Base-by-base conservation (phyloP, 148 eudicot species). In the Chenopodium album region DNA sequence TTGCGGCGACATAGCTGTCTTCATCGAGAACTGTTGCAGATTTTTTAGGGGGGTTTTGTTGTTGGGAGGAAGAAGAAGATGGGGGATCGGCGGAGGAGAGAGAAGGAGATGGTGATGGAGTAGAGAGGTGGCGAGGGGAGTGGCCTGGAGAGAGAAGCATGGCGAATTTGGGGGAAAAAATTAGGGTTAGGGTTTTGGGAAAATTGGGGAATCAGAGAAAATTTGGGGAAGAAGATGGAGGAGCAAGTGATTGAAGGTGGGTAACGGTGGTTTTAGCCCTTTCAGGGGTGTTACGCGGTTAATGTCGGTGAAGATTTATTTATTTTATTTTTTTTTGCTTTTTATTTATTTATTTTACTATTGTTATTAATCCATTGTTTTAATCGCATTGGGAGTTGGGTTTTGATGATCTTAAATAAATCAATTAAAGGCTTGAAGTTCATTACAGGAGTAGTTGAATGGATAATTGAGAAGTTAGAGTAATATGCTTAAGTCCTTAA, bases 121-220 rank as follows among this genome's bases (percentile, higher is more conserved):
- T 85, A 8, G 98, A 89, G 82, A 95, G 87, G 77, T 91, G 92
- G 82, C 97, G 97, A 4, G 98, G 98, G 0, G 98, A 95, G 80
- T 91, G 86, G 65, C 98, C 98, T 0, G 98, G 98, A 9, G 98
- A 93, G 31, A 88, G 85, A 86, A 95, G 90, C 97, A 95, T 95
- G 17, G 12, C 9, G 80, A 68, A 6, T 66, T 50, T 54, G 34
- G 70, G 28, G 3, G 75, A 54, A 31, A 31, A 68, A 75, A 44
- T 73, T 85, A 78, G 81, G 82, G 75, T 62, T 82, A 41, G 41
- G 47, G 52, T 54, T 80, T 17, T 29, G 4, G 65, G 56, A 52
- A 70, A 72, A 44, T 19, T 76, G 69, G 73, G 50, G 74, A 41
- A 41, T 2, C 17, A 41, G 23, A 71, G 48, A 44, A 44, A 67